Base-by-base conservation (phyloP, 2,329 filamentous ascomycete genomes). In the Fusarium albosuccineum region DNA sequence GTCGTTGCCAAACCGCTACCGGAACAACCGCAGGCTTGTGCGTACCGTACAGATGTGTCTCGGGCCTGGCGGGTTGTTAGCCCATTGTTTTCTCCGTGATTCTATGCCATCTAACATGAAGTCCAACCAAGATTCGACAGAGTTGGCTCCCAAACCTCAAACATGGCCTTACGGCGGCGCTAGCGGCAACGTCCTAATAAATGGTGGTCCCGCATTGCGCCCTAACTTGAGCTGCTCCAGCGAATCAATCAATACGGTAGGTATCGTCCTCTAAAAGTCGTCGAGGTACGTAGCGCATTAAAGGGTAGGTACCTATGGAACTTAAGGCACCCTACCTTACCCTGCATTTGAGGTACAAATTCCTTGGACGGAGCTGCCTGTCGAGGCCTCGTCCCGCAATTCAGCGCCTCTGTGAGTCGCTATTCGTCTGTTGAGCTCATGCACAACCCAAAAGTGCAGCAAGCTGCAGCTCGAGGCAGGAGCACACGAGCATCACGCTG, bases 131-230 rank as follows among this genome's bases (percentile, higher is more conserved):
- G 27, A 62, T 51, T 53, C 36, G 33, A 44, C 56, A 33, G 45
- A 54, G 29, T 48, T 40, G 53, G 52, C 56, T 57, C 51, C 34
- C 50, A 60, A 61, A 61, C 56, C 50, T 57, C 33, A 50, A 68
- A 53, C 67, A 70, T 72, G 64, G 57, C 57, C 62, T 55, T 68
- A 57, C 42, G 36, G 33, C 49, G 34, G 51, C 65, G 46, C 66
- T 70, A 73, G 64, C 62, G 50, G 60, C 59, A 62, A 69, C 42
- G 62, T 64, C 69, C 64, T 70, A 73, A 60, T 61, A 64, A 70
- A 70, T 63, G 57, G 63, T 22, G 61, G 60, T 39, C 60, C 70
- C 57, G 66, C 62, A 66, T 66, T 56, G 36, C 51, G 60, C 51
- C 51, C 64, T 68, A 68, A 51, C 41, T 56, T 17, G 30, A 45